phyloP scores from a whole-genome alignment of 2,329 filamentous ascomycete genomes.

The Chrysoporthe cubensis region DNA sequence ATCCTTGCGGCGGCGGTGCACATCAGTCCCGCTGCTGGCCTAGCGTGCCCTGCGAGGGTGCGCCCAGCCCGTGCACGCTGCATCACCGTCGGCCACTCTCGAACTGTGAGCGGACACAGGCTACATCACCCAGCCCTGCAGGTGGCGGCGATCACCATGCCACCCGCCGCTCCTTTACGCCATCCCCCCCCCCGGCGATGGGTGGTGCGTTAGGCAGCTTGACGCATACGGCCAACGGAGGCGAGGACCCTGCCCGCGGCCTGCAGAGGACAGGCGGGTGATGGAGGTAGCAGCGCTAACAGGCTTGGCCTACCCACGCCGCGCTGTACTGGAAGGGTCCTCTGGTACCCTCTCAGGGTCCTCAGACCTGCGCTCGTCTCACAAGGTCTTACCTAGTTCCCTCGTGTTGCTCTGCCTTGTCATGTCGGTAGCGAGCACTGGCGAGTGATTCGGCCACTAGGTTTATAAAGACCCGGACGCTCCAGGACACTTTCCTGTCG shows the following conservation, averaged over 20 bases:
- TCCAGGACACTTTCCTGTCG: neutral
- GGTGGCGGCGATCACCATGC: constrained; percentile 26
- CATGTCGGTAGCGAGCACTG: neutral
- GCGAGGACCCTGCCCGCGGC: constrained; percentile 32
- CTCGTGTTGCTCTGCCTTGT: neutral
- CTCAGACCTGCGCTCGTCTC: neutral
- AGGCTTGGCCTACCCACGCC: neutral
- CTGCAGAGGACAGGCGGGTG: constrained; percentile 27
- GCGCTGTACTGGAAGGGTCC: constrained; percentile 3
- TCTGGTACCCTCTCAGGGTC: constrained; percentile 9
- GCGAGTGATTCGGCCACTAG: neutral
- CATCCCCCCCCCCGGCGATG: constrained; percentile 28
- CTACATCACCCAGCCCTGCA: constrained; percentile 29
- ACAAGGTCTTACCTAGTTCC: neutral
- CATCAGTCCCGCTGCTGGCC: constrained; percentile 24
- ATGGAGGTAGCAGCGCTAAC: constrained; percentile 29
- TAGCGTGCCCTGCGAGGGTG: constrained; percentile 22
- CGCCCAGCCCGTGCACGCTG: constrained; percentile 19
- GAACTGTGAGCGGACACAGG: constrained; percentile 15
- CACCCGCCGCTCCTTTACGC: constrained; percentile 27
- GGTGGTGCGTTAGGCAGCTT: constrained; percentile 25
- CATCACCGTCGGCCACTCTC: constrained; percentile 24
- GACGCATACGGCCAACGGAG: constrained; percentile 27
- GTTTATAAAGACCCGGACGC: constrained; percentile 23
- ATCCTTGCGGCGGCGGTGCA: constrained; percentile 12